Conservation (phyloP, 2,329 filamentous ascomycete species). For the Alternaria sp. region DNA sequence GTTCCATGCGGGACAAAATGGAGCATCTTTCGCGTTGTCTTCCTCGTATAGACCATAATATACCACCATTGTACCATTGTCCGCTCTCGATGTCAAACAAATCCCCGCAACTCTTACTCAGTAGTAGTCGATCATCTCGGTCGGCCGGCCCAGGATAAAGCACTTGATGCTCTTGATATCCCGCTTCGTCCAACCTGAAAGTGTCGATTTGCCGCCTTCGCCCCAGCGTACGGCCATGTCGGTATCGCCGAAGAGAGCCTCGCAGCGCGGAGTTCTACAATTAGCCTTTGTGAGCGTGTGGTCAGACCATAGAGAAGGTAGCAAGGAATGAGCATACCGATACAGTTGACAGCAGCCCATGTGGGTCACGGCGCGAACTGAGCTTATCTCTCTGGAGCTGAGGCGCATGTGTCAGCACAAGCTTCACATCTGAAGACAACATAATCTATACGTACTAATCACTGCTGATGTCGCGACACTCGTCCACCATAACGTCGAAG, state of each 20-base stretch:
- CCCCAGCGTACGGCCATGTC: neutral
- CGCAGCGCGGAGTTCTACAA: neutral
- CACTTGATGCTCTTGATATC: neutral
- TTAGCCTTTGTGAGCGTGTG: neutral
- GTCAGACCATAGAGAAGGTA: neutral
- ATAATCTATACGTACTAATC: neutral
- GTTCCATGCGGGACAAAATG: neutral
- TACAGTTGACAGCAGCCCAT: neutral
- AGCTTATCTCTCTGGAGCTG: neutral
- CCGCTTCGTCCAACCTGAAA: neutral
- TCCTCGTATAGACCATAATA: neutral
- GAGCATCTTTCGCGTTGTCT: neutral
- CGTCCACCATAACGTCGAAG: neutral
- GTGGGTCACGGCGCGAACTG: neutral
- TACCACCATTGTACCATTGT: neutral
- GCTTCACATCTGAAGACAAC: neutral
- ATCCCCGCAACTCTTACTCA: neutral
- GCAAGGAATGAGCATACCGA: neutral
- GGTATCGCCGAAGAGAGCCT: neutral
- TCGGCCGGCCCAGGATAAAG: neutral
- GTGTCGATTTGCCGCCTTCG: neutral
- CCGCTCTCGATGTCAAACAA: neutral
- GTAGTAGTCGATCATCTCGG: neutral
- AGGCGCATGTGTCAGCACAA: neutral
- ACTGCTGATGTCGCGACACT: neutral